Evolutionary conservation across 108 stramenopile species (phyloP).

Genomic region (Epithemia pelagica): DNA sequence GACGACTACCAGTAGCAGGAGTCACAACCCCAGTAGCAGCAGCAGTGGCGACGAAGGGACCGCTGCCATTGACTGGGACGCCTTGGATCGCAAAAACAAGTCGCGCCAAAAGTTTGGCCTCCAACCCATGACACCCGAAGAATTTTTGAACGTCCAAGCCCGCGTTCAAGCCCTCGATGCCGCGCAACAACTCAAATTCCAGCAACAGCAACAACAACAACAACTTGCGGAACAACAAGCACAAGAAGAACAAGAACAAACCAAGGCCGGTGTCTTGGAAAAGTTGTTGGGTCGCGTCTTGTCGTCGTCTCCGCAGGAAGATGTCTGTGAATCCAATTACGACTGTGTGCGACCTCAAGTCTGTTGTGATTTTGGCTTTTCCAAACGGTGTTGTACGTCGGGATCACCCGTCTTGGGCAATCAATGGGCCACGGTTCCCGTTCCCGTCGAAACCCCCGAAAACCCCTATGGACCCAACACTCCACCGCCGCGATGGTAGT

Average conservation of each 20-base stretch:
- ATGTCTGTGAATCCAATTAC: conserved; percentile 72
- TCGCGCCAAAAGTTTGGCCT: conserved; percentile 70
- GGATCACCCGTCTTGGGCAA: conserved; percentile 23
- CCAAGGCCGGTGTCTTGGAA: conserved; percentile 41
- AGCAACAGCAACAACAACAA: conserved; percentile 20
- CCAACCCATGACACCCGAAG: conserved; percentile 62
- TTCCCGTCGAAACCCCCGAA: conserved; percentile 11
- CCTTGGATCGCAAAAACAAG: conserved; percentile 56
- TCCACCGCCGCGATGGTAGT: too few relatives aligned
- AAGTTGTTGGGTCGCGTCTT: conserved; percentile 65
- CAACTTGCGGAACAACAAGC: conserved; percentile 1
- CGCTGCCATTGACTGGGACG: conserved; percentile 24
- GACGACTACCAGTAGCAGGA: not conserved
- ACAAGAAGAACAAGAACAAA: conserved; percentile 25
- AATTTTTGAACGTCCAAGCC: conserved; percentile 54
- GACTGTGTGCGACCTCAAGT: conserved; percentile 75
- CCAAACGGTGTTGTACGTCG: conserved; percentile 67
- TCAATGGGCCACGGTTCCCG: conserved; percentile 10
- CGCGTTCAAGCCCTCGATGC: conserved; percentile 47
- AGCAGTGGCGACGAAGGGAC: conserved; percentile 3
- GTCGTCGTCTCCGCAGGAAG: too few relatives aligned
- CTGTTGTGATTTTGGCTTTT: conserved; percentile 83
- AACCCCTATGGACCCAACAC: too few relatives aligned
- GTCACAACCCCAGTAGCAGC: not conserved
- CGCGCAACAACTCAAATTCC: conserved; percentile 30